A percentile compares a stretch with the other conserved stretches of the same genome.
These are phyloP conservation scores for Colletotrichum cuscutae DNA, from an alignment of 2,329 filamentous ascomycete genomes.

Conservation along the genomic window DNA sequence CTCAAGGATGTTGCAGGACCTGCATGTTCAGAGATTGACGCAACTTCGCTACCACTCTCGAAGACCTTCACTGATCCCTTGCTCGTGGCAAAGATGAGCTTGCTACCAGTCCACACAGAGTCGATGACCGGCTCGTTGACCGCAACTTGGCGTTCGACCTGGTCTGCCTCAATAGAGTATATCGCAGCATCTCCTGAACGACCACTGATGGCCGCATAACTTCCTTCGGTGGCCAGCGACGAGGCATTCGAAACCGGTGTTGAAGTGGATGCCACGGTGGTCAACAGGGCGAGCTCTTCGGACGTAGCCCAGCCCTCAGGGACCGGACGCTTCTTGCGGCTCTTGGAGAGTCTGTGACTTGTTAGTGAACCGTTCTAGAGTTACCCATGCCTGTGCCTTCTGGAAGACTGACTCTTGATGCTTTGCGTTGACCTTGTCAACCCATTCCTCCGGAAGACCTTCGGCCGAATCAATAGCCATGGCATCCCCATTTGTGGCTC, in stretches of 20 bases:
- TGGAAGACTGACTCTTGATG: constrained; percentile 75
- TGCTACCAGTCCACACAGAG: constrained; percentile 72
- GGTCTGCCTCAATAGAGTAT: constrained; percentile 77
- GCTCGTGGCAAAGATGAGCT: constrained; percentile 77
- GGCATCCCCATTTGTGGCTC: constrained; percentile 74
- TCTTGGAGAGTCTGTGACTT: constrained; percentile 77
- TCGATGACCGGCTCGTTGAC: constrained; percentile 76
- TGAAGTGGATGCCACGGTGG: constrained; percentile 55
- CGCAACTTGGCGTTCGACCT: constrained; percentile 74
- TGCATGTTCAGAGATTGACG: constrained; percentile 82
- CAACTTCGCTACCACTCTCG: constrained; percentile 74
- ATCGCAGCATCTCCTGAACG: constrained; percentile 79
- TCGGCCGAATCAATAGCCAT: constrained; percentile 90
- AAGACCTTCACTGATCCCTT: constrained; percentile 85
- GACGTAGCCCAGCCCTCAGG: constrained; percentile 86
- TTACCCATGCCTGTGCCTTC: not conserved
- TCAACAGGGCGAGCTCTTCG: constrained; percentile 71
- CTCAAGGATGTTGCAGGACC: constrained; percentile 82
- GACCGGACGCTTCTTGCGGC: constrained; percentile 87
- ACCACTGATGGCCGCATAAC: constrained; percentile 79
- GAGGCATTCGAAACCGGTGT: constrained; percentile 60
- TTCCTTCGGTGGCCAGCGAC: constrained; percentile 63
- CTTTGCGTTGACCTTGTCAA: constrained; percentile 80
- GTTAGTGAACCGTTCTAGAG: constrained; percentile 24
- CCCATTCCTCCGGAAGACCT: constrained; percentile 76